Conservation (phyloP, 495 filamentous ascomycete genomes). For the Trichocladium uniseriatum region DNA sequence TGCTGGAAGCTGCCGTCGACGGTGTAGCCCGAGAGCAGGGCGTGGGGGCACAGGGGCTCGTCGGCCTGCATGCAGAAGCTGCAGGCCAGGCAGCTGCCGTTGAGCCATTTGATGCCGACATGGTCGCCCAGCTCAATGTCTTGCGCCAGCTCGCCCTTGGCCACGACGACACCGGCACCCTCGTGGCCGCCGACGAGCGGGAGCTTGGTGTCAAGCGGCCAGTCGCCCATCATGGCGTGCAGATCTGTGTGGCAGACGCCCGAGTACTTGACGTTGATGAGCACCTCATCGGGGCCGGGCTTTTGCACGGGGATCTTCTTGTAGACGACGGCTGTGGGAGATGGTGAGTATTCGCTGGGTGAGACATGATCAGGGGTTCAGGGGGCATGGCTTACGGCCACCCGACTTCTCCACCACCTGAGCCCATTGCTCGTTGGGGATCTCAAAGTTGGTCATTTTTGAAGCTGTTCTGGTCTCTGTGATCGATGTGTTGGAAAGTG, state of each 20-base stretch:
- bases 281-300: constrained; percentile 78
- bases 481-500: not conserved
- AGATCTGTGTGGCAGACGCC: constrained; percentile 90
- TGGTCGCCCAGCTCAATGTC: constrained; percentile 71
- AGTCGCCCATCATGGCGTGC: constrained; percentile 80
- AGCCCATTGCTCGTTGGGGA: constrained; percentile 77
- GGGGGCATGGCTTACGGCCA: constrained; percentile 55
- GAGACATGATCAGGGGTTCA: too few species aligned
- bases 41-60: constrained; percentile 64
- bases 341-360: constrained; percentile 8
- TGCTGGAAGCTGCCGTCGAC: constrained; percentile 92
- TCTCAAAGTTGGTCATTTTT: constrained; percentile 27
- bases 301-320: constrained; percentile 73
- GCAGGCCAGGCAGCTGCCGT: constrained; percentile 70
- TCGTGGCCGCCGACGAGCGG: constrained; percentile 94
- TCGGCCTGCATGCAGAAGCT: constrained; percentile 63
- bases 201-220: constrained; percentile 69
- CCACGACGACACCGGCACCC: constrained; percentile 79
- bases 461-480: not conserved
- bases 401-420: constrained; percentile 74
- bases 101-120: constrained; percentile 86
- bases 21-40: constrained; percentile 75
- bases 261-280: constrained; percentile 85
- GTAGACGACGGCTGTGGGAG: constrained; percentile 51
- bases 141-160: constrained; percentile 60